Base-by-base conservation (phyloP, 2,329 filamentous ascomycete genomes). In the Xylaria sp. region DNA sequence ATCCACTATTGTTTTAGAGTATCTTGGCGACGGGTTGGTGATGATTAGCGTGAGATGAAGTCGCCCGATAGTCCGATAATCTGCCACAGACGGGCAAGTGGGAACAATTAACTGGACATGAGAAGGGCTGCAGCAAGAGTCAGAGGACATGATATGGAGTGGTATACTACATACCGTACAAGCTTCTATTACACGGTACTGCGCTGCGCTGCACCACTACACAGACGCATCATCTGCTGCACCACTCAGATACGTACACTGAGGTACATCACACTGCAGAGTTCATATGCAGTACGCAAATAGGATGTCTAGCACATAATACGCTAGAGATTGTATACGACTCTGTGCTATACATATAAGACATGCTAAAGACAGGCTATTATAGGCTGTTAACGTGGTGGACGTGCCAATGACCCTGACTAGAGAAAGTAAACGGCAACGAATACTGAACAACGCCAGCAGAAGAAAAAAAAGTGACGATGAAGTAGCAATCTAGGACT, bases 401-500 rank as follows among this genome's bases (percentile, higher is more conserved):
- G 33, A 20, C 54, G n/a, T 56, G 6, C 10, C 3, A 28, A 28
- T 28, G 28, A 28, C 28, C 28, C 28, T 25, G 28, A 28, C 28
- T 28, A 28, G 6, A 5, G 28, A 28, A 28, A 3, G 28, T 28
- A 28, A 28, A 28, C 3, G 28, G 28, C 28, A 3, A 28, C 3
- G 28, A 28, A 28, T 28, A 28, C 28, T 28, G 28, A 28, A 28
- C 28, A 28, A 28, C 28, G 28, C 28, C 28, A 10, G 41, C 12
- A 18, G 10, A 33, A 55, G 28, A 23, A 23, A 43, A 39, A 9
- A 28, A 46, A 18, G n/a, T 3, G 28, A 9, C 18, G 33, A 5
- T 15, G n/a, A 9, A 25, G 56, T 58, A 46, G 56, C 56, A 58
- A 58, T 58, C 56, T 58, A 58, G 56, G 56, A 58, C 56, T 46